These are phyloP conservation scores for Bipolaris sorokiniana DNA, from an alignment of 2,329 filamentous ascomycete genomes.

Conservation along the genomic window DNA sequence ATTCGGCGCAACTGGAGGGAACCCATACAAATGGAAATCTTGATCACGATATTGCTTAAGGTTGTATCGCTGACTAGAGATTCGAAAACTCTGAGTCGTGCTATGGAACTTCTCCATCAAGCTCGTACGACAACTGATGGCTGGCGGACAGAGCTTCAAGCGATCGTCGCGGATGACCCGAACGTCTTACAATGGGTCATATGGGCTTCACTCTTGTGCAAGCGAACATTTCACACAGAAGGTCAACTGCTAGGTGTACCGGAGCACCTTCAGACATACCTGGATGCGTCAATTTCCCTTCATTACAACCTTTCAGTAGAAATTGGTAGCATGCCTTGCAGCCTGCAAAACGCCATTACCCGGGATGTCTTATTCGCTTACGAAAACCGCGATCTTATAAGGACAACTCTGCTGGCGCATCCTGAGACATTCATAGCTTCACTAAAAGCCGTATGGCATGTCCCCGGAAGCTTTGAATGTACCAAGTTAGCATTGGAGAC, in stretches of 20 bases:
- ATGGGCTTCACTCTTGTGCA: conserved; percentile 63
- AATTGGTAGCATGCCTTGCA: conserved; percentile 42
- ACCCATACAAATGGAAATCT: conserved; percentile 61
- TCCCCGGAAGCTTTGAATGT: conserved; percentile 25
- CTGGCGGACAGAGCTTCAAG: conserved; percentile 61
- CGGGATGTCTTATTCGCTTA: conserved; percentile 57
- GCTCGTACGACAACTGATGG: conserved; percentile 53
- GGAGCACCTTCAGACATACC: conserved; percentile 35
- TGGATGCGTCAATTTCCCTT: conserved; percentile 53
- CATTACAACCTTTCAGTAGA: conserved; percentile 56
- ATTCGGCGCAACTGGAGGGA: conserved; percentile 67
- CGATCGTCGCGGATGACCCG: conserved; percentile 48
- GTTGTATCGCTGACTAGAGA: conserved; percentile 38
- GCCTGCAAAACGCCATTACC: conserved; percentile 51
- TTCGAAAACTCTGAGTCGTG: conserved; percentile 11
- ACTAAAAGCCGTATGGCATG: conserved; percentile 54
- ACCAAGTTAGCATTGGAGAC: conserved; percentile 13
- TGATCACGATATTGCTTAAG: conserved; percentile 61
- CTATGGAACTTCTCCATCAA: conserved; percentile 46
- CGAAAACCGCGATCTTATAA: conserved; percentile 46
- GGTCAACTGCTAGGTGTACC: not conserved
- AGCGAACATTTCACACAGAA: conserved; percentile 53
- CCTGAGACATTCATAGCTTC: conserved; percentile 42
- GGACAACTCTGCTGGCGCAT: conserved; percentile 41
- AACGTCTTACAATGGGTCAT: conserved; percentile 56